phyloP scores from a whole-genome alignment of 345 rosid species.

The Eucalyptus polyanthemos region DNA sequence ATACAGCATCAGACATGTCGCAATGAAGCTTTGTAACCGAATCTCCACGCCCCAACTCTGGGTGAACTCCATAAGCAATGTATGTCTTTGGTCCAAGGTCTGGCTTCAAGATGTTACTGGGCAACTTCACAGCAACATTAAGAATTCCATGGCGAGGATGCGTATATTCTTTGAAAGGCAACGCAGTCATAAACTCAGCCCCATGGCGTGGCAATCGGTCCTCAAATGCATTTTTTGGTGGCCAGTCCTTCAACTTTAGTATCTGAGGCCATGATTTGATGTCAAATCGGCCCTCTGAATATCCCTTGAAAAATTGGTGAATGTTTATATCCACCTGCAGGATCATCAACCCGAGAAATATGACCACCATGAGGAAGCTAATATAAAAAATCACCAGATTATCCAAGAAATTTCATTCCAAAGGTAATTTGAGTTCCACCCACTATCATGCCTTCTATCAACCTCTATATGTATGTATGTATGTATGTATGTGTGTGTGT shows the following conservation, averaged over 20 bases:
- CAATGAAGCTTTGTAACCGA: slow-evolving; percentile 71
- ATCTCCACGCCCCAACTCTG: slow-evolving; percentile 56
- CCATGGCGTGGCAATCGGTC: slow-evolving; percentile 37
- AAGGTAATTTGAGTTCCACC: neutral
- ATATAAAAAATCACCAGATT: neutral
- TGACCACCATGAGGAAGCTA: neutral
- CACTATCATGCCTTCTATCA: neutral
- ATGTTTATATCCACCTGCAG: slow-evolving; percentile 44
- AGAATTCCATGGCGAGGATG: slow-evolving; percentile 23
- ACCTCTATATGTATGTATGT: neutral
- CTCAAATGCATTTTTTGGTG: slow-evolving; percentile 29
- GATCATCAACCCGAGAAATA: neutral
- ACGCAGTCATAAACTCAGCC: slow-evolving; percentile 18
- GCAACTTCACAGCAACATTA: slow-evolving; percentile 31
- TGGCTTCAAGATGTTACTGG: slow-evolving; percentile 18
- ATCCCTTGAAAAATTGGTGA: slow-evolving; percentile 32
- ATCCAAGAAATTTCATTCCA: neutral
- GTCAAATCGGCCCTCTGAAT: slow-evolving; percentile 10
- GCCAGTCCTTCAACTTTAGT: slow-evolving; percentile 58
- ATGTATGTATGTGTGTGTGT: too few species aligned
- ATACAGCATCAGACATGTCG: slow-evolving; percentile 61
- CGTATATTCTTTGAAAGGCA: slow-evolving; percentile 46
- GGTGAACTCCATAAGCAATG: slow-evolving; percentile 40
- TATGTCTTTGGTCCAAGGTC: slow-evolving; percentile 52
- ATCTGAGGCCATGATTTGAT: slow-evolving; percentile 17